These are phyloP conservation scores for Apiospora pterosperma DNA, from an alignment of 2,329 filamentous ascomycete species.

Conservation along the genomic window DNA sequence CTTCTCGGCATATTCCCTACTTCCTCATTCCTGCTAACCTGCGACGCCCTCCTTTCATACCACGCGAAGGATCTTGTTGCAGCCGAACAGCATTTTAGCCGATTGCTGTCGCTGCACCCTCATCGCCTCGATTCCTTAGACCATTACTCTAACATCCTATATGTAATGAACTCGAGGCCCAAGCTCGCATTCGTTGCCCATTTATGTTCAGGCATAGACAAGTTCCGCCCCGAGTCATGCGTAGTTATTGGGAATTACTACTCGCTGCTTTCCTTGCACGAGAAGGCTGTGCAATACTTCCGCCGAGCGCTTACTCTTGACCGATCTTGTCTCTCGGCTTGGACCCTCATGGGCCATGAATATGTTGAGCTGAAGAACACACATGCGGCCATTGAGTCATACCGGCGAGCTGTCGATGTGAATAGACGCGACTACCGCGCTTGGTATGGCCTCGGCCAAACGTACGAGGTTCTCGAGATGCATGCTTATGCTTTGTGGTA, in stretches of 20 bases:
- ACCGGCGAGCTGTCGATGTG: slow-evolving; percentile 90
- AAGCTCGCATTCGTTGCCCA: slow-evolving; percentile 92
- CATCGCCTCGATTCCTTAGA: slow-evolving; percentile 84
- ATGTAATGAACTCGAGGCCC: slow-evolving; percentile 82
- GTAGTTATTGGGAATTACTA: slow-evolving; percentile 98
- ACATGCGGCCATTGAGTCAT: slow-evolving; percentile 95
- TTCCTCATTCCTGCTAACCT: slow-evolving; percentile 86
- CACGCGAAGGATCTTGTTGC: slow-evolving; percentile 79
- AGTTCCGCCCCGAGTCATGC: slow-evolving; percentile 94
- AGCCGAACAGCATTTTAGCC: slow-evolving; percentile 67
- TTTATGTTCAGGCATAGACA: slow-evolving; percentile 85
- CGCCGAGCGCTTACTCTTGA: slow-evolving; percentile 87
- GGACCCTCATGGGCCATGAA: slow-evolving; percentile 98
- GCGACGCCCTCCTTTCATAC: slow-evolving; percentile 83
- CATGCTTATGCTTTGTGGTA: slow-evolving; percentile 97
- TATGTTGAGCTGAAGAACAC: slow-evolving; percentile 99
- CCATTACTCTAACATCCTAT: slow-evolving; percentile 96
- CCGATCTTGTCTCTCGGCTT: slow-evolving; percentile 85
- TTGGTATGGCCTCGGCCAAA: slow-evolving; percentile 96
- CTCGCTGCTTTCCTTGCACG: slow-evolving; percentile 87
- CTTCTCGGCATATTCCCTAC: slow-evolving; percentile 81
- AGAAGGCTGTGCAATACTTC: slow-evolving; percentile 98
- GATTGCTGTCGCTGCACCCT: slow-evolving; percentile 72
- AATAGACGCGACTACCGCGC: slow-evolving; percentile 95
- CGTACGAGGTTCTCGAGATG: slow-evolving; percentile 97